phyloP scores from a whole-genome alignment of 179 eudicot species.

The Spergularia azorica region DNA sequence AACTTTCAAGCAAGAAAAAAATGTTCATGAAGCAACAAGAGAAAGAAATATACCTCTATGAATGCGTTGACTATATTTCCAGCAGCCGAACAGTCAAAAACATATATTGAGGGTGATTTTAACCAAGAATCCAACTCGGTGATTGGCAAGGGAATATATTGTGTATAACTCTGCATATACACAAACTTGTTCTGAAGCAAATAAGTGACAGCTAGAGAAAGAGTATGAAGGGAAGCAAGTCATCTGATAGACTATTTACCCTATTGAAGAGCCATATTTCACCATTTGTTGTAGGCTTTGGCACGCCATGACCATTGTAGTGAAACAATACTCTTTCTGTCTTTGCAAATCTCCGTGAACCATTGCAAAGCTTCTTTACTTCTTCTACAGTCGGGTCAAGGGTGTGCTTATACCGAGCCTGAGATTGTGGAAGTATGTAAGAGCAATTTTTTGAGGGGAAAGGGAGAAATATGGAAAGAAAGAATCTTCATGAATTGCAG shows the following conservation, averaged over 20 bases:
- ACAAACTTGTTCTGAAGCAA: constrained; percentile 4
- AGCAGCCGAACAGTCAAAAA: constrained; percentile 98
- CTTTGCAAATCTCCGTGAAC: constrained; percentile 87
- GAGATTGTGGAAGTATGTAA: constrained; percentile 19
- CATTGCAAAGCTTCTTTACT: constrained; percentile 90
- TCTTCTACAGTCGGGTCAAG: constrained; percentile 96
- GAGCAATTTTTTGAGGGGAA: background rate
- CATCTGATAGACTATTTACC: constrained; percentile 39
- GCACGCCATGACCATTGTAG: constrained; percentile 99
- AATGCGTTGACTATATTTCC: constrained; percentile 91
- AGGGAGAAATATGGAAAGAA: background rate
- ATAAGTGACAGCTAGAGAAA: constrained; percentile 15
- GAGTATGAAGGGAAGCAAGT: background rate
- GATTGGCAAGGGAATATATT: constrained; percentile 90
- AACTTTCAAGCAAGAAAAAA: background rate
- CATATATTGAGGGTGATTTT: constrained; percentile 96
- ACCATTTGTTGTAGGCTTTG: constrained; percentile 92
- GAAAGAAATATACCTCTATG: constrained; percentile 58
- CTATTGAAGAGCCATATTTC: constrained; percentile 99
- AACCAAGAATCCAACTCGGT: constrained; percentile 96
- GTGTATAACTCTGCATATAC: constrained; percentile 92
- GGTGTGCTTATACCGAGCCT: constrained; percentile 85
- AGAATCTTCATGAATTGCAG: background rate
- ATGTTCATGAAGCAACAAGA: constrained; percentile 2
- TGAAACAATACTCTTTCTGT: constrained; percentile 95